Base-by-base conservation (phyloP, 2,329 filamentous ascomycete genomes). In the Alternaria burnsii region DNA sequence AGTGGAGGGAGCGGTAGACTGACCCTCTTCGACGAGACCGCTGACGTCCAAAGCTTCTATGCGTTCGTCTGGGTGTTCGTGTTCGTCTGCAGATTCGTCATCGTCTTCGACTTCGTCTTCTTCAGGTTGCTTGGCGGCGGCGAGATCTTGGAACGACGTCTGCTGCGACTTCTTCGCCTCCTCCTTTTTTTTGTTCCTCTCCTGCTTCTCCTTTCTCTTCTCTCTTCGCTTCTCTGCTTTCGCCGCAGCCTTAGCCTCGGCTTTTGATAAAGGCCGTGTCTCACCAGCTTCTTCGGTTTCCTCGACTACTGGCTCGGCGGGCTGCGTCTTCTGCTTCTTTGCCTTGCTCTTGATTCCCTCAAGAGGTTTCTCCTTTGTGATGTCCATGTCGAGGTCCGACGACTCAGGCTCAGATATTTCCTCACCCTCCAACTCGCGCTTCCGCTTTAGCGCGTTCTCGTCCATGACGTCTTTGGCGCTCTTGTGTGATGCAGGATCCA, bases 401-500 rank as follows among this genome's bases (percentile, higher is more conserved):
- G 74, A 75, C 42, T 66, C 66, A 26, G 66, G 66, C 52, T 66
- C 69, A 4, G 69, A 72, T n/a, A 66, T 61, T 30, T 89, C 81
- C 18, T 59, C 57, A 65, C 90, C 87, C 55, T 88, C 87, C 28
- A 91, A 83, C 81, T 97, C 81, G 28, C 82, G 78, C 73, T 84
- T 97, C 61, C 93, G 87, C 83, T 97, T 97, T 71, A 81, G 82
- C 54, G 86, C 86, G 56, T 91, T 93, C 68, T 97, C 94, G 69
- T 96, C 93, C 88, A 97, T 90, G 63, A 97, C 88, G 78, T 98
- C 94, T 78, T 97, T 94, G 62, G 93, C 94, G 67, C 89, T 95
- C 83, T 96, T 95, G 67, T 90, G 89, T 74, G 93, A 93, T 68
- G 94, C 92, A 26, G 95, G 94, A 73, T 98, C 92, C 41, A 98